Base-by-base conservation (phyloP, 805 yeast species). In the Barnettozyma californica region DNA sequence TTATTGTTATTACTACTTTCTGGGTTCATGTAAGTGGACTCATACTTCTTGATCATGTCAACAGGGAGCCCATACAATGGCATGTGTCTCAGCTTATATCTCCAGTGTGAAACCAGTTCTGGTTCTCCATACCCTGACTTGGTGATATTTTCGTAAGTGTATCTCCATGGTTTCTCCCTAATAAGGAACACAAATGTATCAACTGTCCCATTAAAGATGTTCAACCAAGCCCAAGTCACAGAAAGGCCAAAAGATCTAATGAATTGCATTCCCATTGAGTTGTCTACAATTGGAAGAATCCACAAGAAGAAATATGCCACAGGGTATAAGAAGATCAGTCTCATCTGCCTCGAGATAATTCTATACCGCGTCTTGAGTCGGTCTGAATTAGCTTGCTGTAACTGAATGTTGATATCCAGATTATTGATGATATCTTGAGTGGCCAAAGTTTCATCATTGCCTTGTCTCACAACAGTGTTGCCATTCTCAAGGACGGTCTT, bases 261-360 rank as follows among this genome's bases (percentile, higher is more conserved):
- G 50, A 75, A 70, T 1, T 51, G 40, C 19, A 73, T 62, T 48
- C 77, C 80, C 9, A 87, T 72, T 48, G 80, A 71, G 57, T 84
- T 86, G 33, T 79, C 71, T 5, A 83, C 75, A 51, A 87, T 77
- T 2, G 97, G 97, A 54, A 86, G 83, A 19, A 84, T 60, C 97
- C 97, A 90, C 42, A 89, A 66, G 25, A 85, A 71, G 49, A 88
- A 73, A 64, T 88, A 90, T 2, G 95, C 84, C 38, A 84, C 68
- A 3, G 97, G 97, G 62, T 90, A 90, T 41, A 90, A 73, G 65
- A 90, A 88, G 43, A 90, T 83, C 29, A 84, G 74, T 58, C 81
- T 81, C 76, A 87, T 81, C 67, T 90, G 96, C 48, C 81, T 80
- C 61, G 84, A 81, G 44, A 90, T 86, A 52, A 77, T 75, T 26